phyloP scores from a whole-genome alignment of 1,284 basidiomycete genomes.

The Vanrija pseudolonga region DNA sequence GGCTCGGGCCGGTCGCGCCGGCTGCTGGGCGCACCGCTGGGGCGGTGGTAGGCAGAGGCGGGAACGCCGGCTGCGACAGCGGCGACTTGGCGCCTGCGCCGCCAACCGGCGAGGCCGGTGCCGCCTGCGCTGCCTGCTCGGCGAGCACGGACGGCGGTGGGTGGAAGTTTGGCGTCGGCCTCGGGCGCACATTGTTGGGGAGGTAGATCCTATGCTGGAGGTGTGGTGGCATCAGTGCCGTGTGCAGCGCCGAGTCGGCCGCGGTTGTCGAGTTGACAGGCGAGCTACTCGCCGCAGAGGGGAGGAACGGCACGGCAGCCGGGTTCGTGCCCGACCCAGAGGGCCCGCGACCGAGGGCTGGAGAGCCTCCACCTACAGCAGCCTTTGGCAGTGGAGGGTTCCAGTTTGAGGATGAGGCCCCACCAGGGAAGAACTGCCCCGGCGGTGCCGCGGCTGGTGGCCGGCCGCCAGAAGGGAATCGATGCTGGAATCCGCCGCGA shows the following conservation, averaged over 20 bases:
- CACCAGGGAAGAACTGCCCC: constrained; percentile 6
- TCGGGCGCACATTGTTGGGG: constrained; percentile 37
- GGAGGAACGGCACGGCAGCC: constrained; percentile 38
- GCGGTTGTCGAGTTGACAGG: background rate
- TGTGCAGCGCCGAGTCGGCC: constrained; percentile 32
- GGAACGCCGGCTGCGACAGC: constrained; percentile 35
- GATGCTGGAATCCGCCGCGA: constrained; percentile 31
- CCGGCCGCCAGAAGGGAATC: constrained; percentile 35
- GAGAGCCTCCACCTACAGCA: background rate
- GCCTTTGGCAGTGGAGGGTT: constrained; percentile 1
- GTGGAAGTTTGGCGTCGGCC: constrained; percentile 41
- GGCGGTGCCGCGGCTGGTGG: constrained; percentile 5
- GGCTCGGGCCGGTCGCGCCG: constrained; percentile 29
- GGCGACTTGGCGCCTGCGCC: constrained; percentile 10
- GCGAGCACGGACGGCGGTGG: constrained; percentile 39
- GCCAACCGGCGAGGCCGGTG: background rate
- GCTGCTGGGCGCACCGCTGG: background rate
- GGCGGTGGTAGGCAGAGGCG: constrained; percentile 34
- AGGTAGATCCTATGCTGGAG: constrained; percentile 49
- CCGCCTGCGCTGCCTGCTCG: constrained; percentile 24
- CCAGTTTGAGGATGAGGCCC: constrained; percentile 7
- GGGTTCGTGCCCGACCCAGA: constrained; percentile 28
- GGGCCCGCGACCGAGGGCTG: background rate
- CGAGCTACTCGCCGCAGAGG: constrained; percentile 7
- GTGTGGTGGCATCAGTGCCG: constrained; percentile 45